A percentile compares a stretch with the other conserved stretches of the same genome.
Evolutionary conservation across 2,329 filamentous ascomycete genomes (phyloP).

Genomic region (Penicillium sp.): DNA sequence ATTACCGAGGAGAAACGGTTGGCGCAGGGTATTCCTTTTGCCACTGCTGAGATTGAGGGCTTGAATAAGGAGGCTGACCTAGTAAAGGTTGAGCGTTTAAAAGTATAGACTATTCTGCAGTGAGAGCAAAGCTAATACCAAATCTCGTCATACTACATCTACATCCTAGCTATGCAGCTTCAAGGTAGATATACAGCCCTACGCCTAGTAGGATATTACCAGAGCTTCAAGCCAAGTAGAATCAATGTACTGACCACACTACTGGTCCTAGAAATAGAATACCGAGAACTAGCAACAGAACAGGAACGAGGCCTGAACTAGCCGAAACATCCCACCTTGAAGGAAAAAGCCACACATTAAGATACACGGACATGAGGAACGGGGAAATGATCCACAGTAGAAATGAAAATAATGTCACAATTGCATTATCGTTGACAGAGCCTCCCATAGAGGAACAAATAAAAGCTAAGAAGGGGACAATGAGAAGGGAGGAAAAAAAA

Average conservation of each 20-base stretch:
- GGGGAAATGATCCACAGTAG: neutral
- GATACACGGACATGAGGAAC: neutral
- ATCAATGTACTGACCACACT: neutral
- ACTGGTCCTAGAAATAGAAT: neutral
- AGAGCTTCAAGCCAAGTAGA: neutral
- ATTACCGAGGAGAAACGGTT: slow-evolving; percentile 43
- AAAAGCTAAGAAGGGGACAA: slow-evolving; percentile 14
- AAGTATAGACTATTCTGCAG: neutral
- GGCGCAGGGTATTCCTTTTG: slow-evolving; percentile 21
- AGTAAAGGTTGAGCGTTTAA: slow-evolving; percentile 17
- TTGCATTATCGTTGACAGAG: slow-evolving; percentile 20
- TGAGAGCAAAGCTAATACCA: neutral
- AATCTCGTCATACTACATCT: neutral
- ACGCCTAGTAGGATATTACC: neutral
- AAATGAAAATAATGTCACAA: slow-evolving; percentile 12
- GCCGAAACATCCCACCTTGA: neutral
- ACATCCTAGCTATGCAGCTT: neutral
- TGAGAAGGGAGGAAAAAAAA: neutral
- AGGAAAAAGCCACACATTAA: neutral
- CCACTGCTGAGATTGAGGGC: slow-evolving; percentile 18
- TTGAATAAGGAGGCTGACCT: slow-evolving; percentile 23
- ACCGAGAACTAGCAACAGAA: slow-evolving; percentile 3
- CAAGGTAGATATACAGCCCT: neutral
- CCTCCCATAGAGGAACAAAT: slow-evolving; percentile 17
- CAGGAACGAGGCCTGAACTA: neutral